phyloP scores from a whole-genome alignment of 2,329 filamentous ascomycete genomes.

The Teratosphaeria epicoccoides region DNA sequence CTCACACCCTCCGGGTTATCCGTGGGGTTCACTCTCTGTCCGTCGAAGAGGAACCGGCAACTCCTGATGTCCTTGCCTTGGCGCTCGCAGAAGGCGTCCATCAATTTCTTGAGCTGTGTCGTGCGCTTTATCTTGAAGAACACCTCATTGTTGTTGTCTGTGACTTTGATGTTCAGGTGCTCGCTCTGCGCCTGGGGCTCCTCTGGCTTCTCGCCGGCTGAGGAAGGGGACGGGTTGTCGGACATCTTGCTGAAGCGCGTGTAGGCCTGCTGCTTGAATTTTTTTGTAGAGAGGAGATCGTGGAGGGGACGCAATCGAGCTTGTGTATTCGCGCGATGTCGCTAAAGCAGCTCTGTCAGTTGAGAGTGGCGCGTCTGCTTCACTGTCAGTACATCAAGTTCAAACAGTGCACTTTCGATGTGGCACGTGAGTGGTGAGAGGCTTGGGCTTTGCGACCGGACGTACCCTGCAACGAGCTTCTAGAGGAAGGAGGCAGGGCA shows the following conservation, averaged over 20 bases:
- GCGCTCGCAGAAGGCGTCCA: conserved; percentile 94
- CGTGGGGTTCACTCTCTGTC: conserved; percentile 75
- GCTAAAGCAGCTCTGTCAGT: background rate
- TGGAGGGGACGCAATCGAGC: background rate
- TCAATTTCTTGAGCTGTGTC: conserved; percentile 92
- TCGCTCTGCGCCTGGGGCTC: conserved; percentile 46
- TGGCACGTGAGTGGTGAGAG: background rate
- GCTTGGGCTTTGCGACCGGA: background rate
- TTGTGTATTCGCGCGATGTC: background rate
- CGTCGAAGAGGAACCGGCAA: conserved; percentile 92
- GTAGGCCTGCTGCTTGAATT: conserved; percentile 1
- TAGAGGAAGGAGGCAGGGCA: background rate
- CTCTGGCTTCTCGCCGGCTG: conserved; percentile 30
- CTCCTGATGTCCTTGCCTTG: conserved; percentile 78
- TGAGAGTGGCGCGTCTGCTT: background rate
- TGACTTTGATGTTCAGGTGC: conserved; percentile 98
- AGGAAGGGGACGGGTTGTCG: conserved; percentile 27
- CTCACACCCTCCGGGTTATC: conserved; percentile 89
- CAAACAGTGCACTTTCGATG: background rate
- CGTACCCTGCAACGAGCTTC: background rate
- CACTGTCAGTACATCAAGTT: background rate
- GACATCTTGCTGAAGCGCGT: conserved; percentile 36
- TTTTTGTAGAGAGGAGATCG: background rate
- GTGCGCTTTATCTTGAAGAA: conserved; percentile 99
- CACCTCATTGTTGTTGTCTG: conserved; percentile 98